phyloP scores from a whole-genome alignment of 1,139 yeast genomes.

The Pichia sp. region DNA sequence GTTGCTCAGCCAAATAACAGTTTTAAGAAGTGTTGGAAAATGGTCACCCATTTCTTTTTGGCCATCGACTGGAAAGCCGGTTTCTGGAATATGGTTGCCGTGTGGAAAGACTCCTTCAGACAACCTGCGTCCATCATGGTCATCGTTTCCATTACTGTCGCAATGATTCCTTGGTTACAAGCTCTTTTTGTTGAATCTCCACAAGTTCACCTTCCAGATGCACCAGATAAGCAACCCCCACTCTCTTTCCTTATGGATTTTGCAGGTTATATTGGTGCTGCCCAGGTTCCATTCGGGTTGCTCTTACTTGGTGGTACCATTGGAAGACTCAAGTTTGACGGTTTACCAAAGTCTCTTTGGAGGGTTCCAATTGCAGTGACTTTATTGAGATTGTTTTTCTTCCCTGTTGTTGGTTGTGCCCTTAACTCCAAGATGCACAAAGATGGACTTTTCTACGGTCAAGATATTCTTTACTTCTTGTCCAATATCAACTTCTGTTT shows the following conservation, averaged over 20 bases:
- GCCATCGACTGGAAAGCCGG: constrained; percentile 37
- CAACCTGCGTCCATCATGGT: constrained; percentile 36
- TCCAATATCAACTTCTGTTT: constrained; percentile 70
- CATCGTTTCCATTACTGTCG: constrained; percentile 27
- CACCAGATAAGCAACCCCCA: constrained; percentile 83
- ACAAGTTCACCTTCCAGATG: constrained; percentile 41
- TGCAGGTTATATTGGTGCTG: constrained; percentile 71
- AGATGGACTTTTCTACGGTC: constrained; percentile 47
- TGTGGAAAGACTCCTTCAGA: constrained; percentile 11
- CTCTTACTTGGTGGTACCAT: constrained; percentile 80
- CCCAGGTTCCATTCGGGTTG: constrained; percentile 84
- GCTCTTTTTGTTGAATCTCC: constrained; percentile 57
- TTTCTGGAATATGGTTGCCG: constrained; percentile 52
- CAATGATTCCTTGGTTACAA: constrained; percentile 84
- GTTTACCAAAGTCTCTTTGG: constrained; percentile 68
- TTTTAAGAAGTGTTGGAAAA: not conserved
- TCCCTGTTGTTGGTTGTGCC: constrained; percentile 58
- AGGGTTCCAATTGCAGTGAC: constrained; percentile 43
- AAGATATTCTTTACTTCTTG: constrained; percentile 59
- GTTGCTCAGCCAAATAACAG: constrained; percentile 36
- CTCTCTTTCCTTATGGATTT: constrained; percentile 78
- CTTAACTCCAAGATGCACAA: constrained; percentile 43
- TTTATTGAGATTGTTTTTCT: constrained; percentile 39
- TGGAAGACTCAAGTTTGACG: constrained; percentile 55
- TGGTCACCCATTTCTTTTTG: not conserved